Evolutionary conservation across 2,329 filamentous ascomycete species (phyloP).

Genomic region (Trichoderma sp.): DNA sequence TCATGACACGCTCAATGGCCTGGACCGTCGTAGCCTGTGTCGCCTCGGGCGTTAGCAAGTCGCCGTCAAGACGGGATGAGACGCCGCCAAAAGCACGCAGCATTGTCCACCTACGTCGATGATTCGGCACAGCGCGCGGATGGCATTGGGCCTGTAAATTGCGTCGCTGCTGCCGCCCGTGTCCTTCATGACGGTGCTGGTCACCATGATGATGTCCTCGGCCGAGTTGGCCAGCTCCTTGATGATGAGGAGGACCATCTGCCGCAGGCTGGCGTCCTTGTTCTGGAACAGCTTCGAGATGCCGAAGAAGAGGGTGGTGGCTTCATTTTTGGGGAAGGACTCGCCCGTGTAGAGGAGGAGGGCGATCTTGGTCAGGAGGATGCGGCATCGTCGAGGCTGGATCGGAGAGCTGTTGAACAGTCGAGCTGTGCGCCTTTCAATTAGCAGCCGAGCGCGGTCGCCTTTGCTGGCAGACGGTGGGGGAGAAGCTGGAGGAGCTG

Average conservation of each 20-base stretch:
- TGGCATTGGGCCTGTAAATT: slow-evolving; percentile 92
- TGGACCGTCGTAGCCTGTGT: slow-evolving; percentile 85
- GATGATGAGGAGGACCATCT: slow-evolving; percentile 98
- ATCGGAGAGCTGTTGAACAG: slow-evolving; percentile 98
- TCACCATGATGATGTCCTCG: slow-evolving; percentile 99
- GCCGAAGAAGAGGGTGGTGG: slow-evolving; percentile 96
- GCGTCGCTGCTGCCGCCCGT: slow-evolving; percentile 93
- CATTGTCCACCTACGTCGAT: slow-evolving; percentile 71
- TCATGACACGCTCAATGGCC: slow-evolving; percentile 97
- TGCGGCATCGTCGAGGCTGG: slow-evolving; percentile 94
- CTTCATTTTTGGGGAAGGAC: slow-evolving; percentile 95
- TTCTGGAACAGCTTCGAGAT: slow-evolving; percentile 99
- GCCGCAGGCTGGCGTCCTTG: slow-evolving; percentile 94
- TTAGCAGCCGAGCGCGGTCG: slow-evolving; percentile 37
- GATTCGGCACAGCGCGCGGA: slow-evolving; percentile 91
- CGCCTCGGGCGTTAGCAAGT: slow-evolving; percentile 17
- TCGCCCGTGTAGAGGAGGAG: slow-evolving; percentile 96
- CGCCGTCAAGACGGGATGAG: slow-evolving; percentile 29
- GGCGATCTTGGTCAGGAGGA: slow-evolving; percentile 94
- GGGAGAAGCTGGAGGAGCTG: slow-evolving; percentile 23
- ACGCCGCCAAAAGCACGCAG: slow-evolving; percentile 18
- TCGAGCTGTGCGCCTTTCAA: slow-evolving; percentile 65
- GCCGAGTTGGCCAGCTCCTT: slow-evolving; percentile 96
- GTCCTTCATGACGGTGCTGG: slow-evolving; percentile 99
- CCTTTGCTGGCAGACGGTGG: slow-evolving; percentile 28